Conservation (phyloP, 108 stramenopile species). For the Nannochloropsis salina region DNA sequence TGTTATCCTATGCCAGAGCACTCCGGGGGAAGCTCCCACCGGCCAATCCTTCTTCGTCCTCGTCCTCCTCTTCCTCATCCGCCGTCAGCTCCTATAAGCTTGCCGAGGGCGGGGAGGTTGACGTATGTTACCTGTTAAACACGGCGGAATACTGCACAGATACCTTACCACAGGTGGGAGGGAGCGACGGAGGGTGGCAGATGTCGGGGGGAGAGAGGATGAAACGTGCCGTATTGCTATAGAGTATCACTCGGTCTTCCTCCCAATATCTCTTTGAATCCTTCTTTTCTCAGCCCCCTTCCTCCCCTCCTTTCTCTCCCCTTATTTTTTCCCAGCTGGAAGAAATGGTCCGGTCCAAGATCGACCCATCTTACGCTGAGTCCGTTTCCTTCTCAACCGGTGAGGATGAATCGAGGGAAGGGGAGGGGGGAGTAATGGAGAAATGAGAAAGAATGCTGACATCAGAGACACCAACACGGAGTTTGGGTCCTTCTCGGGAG, state of each 20-base stretch:
- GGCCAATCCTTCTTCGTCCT: background rate
- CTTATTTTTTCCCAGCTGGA: conserved; percentile 62
- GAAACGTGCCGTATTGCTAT: background rate
- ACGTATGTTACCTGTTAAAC: conserved; percentile 84
- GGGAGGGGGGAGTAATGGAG: background rate
- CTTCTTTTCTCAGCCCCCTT: background rate
- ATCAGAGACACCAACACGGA: no score
- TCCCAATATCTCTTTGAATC: background rate
- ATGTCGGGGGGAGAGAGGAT: background rate
- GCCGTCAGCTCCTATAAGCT: conserved; percentile 35
- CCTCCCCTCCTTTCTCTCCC: background rate
- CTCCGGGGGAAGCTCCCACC: conserved; percentile 64
- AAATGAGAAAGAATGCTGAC: background rate
- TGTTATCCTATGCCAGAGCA: conserved; percentile 62
- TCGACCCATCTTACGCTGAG: conserved; percentile 67
- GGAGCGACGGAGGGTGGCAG: conserved; percentile 10
- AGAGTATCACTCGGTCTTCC: background rate
- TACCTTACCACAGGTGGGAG: conserved; percentile 51
- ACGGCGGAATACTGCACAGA: conserved; percentile 97
- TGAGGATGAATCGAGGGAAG: background rate
- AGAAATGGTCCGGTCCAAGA: conserved; percentile 81
- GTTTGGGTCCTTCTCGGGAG: no score
- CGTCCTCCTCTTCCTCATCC: background rate
- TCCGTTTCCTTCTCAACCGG: conserved; percentile 64
- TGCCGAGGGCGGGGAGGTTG: conserved; percentile 73